Base-by-base conservation (phyloP, 2,329 filamentous ascomycete genomes). In the Colletotrichum brevisporum region DNA sequence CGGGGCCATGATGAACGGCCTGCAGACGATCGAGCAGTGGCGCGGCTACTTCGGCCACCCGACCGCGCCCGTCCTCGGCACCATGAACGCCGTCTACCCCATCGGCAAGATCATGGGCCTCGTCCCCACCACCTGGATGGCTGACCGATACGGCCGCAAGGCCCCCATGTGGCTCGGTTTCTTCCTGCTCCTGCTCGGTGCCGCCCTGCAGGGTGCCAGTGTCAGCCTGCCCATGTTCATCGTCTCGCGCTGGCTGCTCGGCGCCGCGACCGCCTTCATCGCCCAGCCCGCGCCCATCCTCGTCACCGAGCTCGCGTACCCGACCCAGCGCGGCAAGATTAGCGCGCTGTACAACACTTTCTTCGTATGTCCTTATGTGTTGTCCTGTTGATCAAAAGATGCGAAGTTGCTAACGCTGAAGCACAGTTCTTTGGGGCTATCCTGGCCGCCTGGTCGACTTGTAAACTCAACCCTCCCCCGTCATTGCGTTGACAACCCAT, bases 341-440 rank as follows among this genome's bases (percentile, higher is more conserved):
- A 76, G 76, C 0, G 75, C 76, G 1, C 75, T 81, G n/a, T 88
- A 87, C 78, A 88, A 88, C 61, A 84, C 76, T 8, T 71, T 74
- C 43, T 77, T 73, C 45, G 62, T 59, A 47, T 45, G 54, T 58
- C 8, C 6, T 1, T 13, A 8, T 15, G 16, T 1, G 43, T 10
- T 21, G 2, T 6, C 47, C 12, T 5, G 4, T 18, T 43, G 12
- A 5, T n/a, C 16, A 15, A 18, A 6, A n/a, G 2, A n/a, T 2
- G 12, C 13, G 5, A 36, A 9, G 31, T 36, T 10, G 24, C 50
- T 52, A 53, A 53, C n/a, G 50, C 16, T 16, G 12, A 16, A 27
- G n/a, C 4, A 6, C 39, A 65, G 63, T 86, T 84, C 64, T 74
- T 86, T 9, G 78, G 78, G 2, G 73, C 76, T 2, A 76, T 77